Percentiles rank a stretch among this genome's conserved stretches.
phyloP scores from a whole-genome alignment of 371 early-diverging fungal species.

The Mucor circinelloides region DNA sequence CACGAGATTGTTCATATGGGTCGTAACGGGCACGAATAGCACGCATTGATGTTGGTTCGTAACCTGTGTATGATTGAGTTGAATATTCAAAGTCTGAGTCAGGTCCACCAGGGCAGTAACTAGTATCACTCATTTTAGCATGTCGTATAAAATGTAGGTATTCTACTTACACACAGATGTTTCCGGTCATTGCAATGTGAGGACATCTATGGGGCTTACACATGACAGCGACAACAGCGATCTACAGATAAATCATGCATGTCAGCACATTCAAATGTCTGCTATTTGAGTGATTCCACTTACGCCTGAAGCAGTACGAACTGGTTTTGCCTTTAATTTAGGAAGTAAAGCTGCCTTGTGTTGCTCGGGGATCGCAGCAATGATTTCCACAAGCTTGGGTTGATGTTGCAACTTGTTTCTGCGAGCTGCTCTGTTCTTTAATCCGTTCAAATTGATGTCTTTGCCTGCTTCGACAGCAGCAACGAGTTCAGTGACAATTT shows the following conservation, averaged over 20 bases:
- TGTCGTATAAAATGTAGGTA: background rate
- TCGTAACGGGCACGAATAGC: slow-evolving; percentile 99
- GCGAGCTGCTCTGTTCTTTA: slow-evolving; percentile 78
- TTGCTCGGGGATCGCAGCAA: slow-evolving; percentile 97
- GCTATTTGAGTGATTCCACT: background rate
- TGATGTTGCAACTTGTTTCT: slow-evolving; percentile 82
- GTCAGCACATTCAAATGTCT: background rate
- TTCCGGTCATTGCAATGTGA: slow-evolving; percentile 99
- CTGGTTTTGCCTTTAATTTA: slow-evolving; percentile 95
- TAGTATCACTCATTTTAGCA: slow-evolving; percentile 11
- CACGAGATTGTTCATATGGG: slow-evolving; percentile 97
- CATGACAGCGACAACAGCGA: slow-evolving; percentile 99
- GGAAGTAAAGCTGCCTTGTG: slow-evolving; percentile 87
- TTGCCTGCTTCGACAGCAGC: slow-evolving; percentile 67
- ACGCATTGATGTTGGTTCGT: slow-evolving; percentile 99
- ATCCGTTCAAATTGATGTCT: slow-evolving; percentile 87
- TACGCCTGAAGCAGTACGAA: slow-evolving; percentile 99
- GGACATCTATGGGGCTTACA: slow-evolving; percentile 99
- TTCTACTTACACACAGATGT: slow-evolving; percentile 94
- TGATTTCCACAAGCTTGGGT: slow-evolving; percentile 99
- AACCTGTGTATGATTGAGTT: slow-evolving; percentile 99
- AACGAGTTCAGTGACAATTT: slow-evolving; percentile 91
- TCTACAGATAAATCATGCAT: slow-evolving; percentile 44
- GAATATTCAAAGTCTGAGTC: slow-evolving; percentile 99
- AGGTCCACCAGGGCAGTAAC: slow-evolving; percentile 99